A percentile compares a stretch with the other conserved stretches of the same genome.
These are phyloP conservation scores for Phytophthora pistaciae DNA, from an alignment of 352 stramenopile genomes.

Conservation along the genomic window DNA sequence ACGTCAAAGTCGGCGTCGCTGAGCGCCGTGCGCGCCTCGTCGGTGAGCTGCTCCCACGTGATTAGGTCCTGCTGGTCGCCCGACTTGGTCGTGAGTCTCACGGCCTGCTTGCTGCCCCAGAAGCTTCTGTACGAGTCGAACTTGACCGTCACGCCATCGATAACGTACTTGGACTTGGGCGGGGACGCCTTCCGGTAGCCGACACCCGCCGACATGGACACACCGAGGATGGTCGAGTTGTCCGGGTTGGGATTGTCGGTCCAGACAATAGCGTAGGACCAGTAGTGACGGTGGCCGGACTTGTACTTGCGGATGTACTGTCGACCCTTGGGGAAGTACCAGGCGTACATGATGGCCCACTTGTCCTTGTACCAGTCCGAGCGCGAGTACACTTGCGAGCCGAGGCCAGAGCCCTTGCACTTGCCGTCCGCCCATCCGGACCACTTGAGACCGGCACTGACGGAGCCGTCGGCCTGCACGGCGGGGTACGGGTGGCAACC, in stretches of 20 bases:
- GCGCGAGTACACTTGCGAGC: too few species aligned
- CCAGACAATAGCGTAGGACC: conserved; percentile 18
- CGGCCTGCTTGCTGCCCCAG: conserved; percentile 8
- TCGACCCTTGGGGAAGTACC: conserved; percentile 44
- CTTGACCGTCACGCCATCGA: conserved; percentile 15
- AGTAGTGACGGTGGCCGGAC: conserved; percentile 6
- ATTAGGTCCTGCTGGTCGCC: conserved; percentile 25
- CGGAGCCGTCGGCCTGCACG: conserved; percentile 2
- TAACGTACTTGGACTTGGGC: conserved; percentile 17
- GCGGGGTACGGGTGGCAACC: conserved; percentile 26
- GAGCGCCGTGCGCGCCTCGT: conserved; percentile 5
- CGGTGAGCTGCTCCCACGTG: conserved; percentile 21
- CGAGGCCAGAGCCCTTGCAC: too few species aligned
- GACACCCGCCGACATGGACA: conserved; percentile 18
- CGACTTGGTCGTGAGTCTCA: conserved; percentile 15
- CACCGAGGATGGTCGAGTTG: conserved; percentile 25
- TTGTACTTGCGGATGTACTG: background rate
- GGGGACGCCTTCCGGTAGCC: conserved; percentile 9
- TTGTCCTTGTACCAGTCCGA: conserved; percentile 3
- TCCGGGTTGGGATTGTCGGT: conserved; percentile 1
- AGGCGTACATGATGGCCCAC: conserved; percentile 32
- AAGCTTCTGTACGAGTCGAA: conserved; percentile 12
- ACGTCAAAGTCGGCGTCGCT: conserved; percentile 9
- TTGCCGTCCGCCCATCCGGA: too few species aligned
- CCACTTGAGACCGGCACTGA: too few species aligned